Conservation (phyloP, 1,139 yeast species). For the Yamadazyma diospyri region DNA sequence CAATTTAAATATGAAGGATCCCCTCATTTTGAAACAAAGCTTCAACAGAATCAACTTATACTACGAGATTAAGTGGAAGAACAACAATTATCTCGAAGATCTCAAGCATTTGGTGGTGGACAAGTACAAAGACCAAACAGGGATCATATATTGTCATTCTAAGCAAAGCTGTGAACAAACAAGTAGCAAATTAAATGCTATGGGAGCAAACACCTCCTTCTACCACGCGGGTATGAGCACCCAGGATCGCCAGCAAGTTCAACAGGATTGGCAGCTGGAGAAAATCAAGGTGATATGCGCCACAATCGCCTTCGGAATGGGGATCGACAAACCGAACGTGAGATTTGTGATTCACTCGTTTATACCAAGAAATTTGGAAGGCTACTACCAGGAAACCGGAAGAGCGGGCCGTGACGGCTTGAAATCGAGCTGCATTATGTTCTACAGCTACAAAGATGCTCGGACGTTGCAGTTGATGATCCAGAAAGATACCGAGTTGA, state of each 20-base stretch:
- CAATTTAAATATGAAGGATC: constrained; percentile 55
- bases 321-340: constrained; percentile 95
- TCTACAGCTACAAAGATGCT: constrained; percentile 75
- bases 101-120: constrained; percentile 53
- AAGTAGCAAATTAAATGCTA: constrained; percentile 52
- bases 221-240: constrained; percentile 95
- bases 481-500: constrained; percentile 68
- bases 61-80: constrained; percentile 73
- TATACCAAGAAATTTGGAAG: constrained; percentile 89
- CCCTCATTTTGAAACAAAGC: constrained; percentile 66
- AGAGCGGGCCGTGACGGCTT: constrained; percentile 96
- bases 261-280: constrained; percentile 78
- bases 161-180: constrained; percentile 86
- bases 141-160: constrained; percentile 92
- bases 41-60: constrained; percentile 85
- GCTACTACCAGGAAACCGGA: constrained; percentile 98
- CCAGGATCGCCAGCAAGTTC: constrained; percentile 67
- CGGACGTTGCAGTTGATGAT: constrained; percentile 72
- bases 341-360: constrained; percentile 86
- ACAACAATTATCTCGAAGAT: constrained; percentile 54
- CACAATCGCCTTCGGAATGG: constrained; percentile 98
- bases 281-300: constrained; percentile 81
- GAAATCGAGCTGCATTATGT: constrained; percentile 76
- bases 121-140: constrained; percentile 61
- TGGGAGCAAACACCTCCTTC: constrained; percentile 65